Evolutionary conservation across 2,329 filamentous ascomycete genomes (phyloP).

Genomic region (Fusarium austroafricanum): DNA sequence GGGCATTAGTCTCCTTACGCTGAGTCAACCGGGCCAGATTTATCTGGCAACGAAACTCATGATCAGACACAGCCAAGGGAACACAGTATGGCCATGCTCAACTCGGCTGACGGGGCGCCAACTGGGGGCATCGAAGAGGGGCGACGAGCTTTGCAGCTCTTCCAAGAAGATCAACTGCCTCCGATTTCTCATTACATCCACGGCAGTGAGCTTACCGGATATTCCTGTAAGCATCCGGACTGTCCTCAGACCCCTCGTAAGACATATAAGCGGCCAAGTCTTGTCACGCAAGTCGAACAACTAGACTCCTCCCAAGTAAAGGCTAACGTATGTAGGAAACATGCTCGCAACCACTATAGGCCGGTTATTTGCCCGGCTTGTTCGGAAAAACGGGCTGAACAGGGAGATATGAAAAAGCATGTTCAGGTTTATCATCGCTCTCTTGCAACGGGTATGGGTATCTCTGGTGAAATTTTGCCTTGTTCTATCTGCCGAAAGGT

Average conservation of each 20-base stretch:
- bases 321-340: not conserved
- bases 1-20: slow-evolving; percentile 7
- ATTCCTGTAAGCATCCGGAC: not conserved
- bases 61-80: not conserved
- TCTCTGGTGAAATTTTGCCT: not conserved
- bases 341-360: not conserved
- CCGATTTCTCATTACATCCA: not conserved
- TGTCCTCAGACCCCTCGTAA: not conserved
- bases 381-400: not conserved
- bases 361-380: not conserved
- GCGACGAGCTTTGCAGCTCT: not conserved
- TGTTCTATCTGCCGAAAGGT: not conserved
- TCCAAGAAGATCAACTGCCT: not conserved
- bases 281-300: not conserved
- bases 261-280: not conserved
- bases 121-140: not conserved
- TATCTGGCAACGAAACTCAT: not conserved
- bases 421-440: not conserved
- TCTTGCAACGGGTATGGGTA: not conserved
- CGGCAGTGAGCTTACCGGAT: not conserved
- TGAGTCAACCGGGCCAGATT: not conserved
- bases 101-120: not conserved
- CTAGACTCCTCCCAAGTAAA: not conserved
- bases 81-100: not conserved
- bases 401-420: not conserved